Percentiles rank a stretch among this genome's conserved stretches.
These are phyloP conservation scores for Chaetomium fimeti DNA, from an alignment of 495 filamentous ascomycete genomes.

Conservation along the genomic window DNA sequence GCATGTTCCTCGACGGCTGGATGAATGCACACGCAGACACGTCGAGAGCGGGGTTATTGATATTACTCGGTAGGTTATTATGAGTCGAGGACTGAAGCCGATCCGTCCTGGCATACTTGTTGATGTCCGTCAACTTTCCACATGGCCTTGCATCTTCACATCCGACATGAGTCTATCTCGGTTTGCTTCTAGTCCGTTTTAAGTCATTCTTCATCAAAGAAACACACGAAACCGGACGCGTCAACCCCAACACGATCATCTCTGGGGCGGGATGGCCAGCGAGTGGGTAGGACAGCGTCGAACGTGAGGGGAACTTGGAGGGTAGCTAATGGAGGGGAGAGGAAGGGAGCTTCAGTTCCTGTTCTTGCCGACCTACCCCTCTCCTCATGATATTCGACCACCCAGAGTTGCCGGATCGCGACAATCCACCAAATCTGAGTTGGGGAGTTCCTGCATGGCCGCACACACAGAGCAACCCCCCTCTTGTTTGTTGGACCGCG, in stretches of 20 bases:
- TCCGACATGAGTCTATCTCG: no score
- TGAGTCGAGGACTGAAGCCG: not conserved
- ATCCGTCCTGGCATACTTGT: not conserved
- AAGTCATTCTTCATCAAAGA: not conserved
- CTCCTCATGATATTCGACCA: slow-evolving; percentile 4
- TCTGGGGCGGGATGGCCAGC: not conserved
- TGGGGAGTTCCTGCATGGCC: slow-evolving; percentile 11
- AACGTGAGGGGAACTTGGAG: slow-evolving; percentile 11
- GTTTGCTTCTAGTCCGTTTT: not conserved
- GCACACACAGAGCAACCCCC: not conserved
- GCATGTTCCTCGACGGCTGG: slow-evolving; percentile 1
- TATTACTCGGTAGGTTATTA: not conserved
- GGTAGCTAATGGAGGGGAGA: not conserved
- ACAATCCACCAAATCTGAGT: slow-evolving; percentile 6
- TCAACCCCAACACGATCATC: not conserved
- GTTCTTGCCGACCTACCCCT: slow-evolving; percentile 22
- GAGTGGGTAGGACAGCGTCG: slow-evolving; percentile 11
- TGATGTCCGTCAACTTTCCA: not conserved
- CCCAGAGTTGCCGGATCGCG: slow-evolving; percentile 7
- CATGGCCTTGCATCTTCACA: no score
- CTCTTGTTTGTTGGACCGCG: not conserved
- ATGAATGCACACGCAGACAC: slow-evolving; percentile 8
- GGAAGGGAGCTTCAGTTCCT: slow-evolving; percentile 12
- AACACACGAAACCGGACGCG: not conserved
- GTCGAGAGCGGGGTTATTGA: slow-evolving; percentile 15